Conservation (phyloP, 2,329 filamentous ascomycete genomes). For the Simplicillium aogashimaense region DNA sequence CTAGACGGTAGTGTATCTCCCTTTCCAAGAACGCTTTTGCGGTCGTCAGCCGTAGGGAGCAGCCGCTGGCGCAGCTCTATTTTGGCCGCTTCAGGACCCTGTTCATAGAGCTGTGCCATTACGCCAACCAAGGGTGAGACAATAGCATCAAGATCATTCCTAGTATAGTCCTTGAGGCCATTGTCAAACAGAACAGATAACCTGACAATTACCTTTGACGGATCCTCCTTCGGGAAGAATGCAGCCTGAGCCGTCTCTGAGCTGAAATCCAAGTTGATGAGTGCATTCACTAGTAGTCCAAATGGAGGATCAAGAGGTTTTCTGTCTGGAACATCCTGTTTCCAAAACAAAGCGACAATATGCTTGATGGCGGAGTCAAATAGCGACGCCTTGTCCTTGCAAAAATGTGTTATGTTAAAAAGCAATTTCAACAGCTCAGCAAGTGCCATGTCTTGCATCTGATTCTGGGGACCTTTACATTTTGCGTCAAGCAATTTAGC, state of each 20-base stretch:
- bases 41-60: constrained; percentile 68
- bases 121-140: constrained; percentile 67
- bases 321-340: constrained; percentile 40
- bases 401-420: constrained; percentile 78
- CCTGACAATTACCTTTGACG: constrained; percentile 49
- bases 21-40: constrained; percentile 66
- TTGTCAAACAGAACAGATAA: constrained; percentile 62
- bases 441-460: constrained; percentile 71
- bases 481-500: constrained; percentile 30
- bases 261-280: constrained; percentile 68
- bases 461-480: constrained; percentile 27
- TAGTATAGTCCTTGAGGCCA: constrained; percentile 52
- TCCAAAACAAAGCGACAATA: constrained; percentile 61
- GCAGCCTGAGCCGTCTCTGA: constrained; percentile 40
- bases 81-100: constrained; percentile 52
- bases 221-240: constrained; percentile 56
- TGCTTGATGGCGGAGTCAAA: constrained; percentile 62
- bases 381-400: constrained; percentile 45
- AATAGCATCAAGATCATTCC: constrained; percentile 61
- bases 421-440: constrained; percentile 77
- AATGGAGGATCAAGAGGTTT: constrained; percentile 67
- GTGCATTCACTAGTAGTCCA: constrained; percentile 64
- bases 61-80: constrained; percentile 55
- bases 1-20: constrained; percentile 65
- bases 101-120: constrained; percentile 59